Evolutionary conservation across 2,329 filamentous ascomycete species (phyloP).

Genomic region (Aspergillus candidus): DNA sequence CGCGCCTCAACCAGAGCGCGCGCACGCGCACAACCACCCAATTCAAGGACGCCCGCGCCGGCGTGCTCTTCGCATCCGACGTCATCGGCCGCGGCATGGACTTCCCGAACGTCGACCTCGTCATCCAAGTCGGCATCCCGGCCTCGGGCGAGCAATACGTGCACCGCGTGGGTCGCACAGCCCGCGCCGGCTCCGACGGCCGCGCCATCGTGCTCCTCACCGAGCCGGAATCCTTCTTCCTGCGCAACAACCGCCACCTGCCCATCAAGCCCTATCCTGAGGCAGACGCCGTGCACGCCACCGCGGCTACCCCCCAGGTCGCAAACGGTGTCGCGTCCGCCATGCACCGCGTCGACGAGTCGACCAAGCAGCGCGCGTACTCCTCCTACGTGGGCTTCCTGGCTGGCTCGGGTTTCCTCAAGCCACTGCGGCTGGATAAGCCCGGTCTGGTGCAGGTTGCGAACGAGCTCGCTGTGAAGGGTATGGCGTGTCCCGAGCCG

Average conservation of each 20-base stretch:
- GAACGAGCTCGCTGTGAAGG: slow-evolving; percentile 33
- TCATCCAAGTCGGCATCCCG: slow-evolving; percentile 47
- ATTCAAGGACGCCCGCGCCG: slow-evolving; percentile 32
- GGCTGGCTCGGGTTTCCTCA: slow-evolving; percentile 26
- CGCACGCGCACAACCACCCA: slow-evolving; percentile 55
- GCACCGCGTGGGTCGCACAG: slow-evolving; percentile 58
- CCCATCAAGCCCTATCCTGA: slow-evolving; percentile 47
- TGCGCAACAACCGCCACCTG: slow-evolving; percentile 43
- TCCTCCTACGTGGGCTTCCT: slow-evolving; percentile 34
- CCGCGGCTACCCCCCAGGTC: slow-evolving; percentile 27
- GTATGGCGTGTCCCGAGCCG: slow-evolving; percentile 33
- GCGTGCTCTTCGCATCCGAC: slow-evolving; percentile 48
- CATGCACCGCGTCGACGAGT: slow-evolving; percentile 26
- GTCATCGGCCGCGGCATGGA: slow-evolving; percentile 47
- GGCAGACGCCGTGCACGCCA: slow-evolving; percentile 29
- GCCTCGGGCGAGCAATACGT: slow-evolving; percentile 45
- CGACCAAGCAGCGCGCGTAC: slow-evolving; percentile 32
- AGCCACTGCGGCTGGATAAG: slow-evolving; percentile 28
- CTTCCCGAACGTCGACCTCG: slow-evolving; percentile 46
- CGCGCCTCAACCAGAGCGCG: slow-evolving; percentile 61
- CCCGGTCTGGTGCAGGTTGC: slow-evolving; percentile 31
- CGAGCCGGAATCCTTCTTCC: slow-evolving; percentile 48
- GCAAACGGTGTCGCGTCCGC: slow-evolving; percentile 23
- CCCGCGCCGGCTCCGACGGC: slow-evolving; percentile 49
- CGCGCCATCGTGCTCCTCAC: slow-evolving; percentile 51